phyloP scores from a whole-genome alignment of 2,329 filamentous ascomycete genomes.

The Alternaria ventricosa region DNA sequence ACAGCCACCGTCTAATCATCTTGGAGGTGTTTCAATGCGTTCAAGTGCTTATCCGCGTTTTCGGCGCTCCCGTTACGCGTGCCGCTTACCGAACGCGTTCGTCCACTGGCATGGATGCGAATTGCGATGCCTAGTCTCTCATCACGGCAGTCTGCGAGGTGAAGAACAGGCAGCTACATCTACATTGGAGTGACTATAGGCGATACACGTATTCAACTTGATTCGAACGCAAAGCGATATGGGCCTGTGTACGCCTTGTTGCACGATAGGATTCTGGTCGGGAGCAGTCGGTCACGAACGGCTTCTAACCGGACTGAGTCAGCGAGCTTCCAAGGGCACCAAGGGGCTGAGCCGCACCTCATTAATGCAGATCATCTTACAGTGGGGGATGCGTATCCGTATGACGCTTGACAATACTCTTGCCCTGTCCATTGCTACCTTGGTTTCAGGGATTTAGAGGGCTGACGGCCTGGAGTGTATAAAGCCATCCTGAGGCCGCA shows the following conservation, averaged over 20 bases:
- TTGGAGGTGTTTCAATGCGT: constrained; percentile 21
- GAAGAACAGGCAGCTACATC: constrained; percentile 17
- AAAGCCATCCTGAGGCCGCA: constrained; percentile 31
- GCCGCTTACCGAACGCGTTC: constrained; percentile 24
- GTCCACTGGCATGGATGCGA: constrained; percentile 34
- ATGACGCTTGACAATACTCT: constrained; percentile 32
- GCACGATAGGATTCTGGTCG: constrained; percentile 10
- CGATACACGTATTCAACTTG: constrained; percentile 7
- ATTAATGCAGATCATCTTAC: constrained; percentile 29
- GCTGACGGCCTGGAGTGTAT: constrained; percentile 24
- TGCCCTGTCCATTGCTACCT: constrained; percentile 7
- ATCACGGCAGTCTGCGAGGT: constrained; percentile 7
- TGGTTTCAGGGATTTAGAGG: constrained; percentile 15
- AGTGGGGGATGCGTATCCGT: constrained; percentile 26
- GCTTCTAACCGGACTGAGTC: constrained; percentile 21
- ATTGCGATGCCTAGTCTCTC: constrained; percentile 43
- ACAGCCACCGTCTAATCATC: constrained; percentile 40
- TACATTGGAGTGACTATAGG: neutral
- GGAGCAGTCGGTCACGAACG: constrained; percentile 19
- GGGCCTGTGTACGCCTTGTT: neutral
- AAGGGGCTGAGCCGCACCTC: constrained; percentile 28
- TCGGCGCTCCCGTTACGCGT: constrained; percentile 24
- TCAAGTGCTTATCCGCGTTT: constrained; percentile 21
- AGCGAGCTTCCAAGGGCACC: constrained; percentile 23
- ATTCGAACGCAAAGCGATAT: neutral